Evolutionary conservation across 371 early-diverging fungal species (phyloP), one percentile per base, ranked within the genome.

Genomic region (Fennellomyces sp.): DNA sequence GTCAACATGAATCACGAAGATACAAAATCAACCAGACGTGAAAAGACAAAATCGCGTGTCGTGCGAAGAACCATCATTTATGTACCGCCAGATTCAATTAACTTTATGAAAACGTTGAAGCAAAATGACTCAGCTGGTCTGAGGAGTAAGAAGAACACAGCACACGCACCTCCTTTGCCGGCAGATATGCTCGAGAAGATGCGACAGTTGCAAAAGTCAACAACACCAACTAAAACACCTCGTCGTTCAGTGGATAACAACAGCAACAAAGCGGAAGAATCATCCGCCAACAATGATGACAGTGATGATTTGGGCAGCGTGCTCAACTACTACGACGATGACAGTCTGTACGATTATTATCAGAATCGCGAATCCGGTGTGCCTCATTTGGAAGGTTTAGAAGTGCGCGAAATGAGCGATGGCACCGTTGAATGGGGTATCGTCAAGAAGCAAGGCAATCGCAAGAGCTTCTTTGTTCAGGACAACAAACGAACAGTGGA

Each of bases 31-130:
- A 25, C 11, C 27, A 23, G 58, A 15, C 41, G 35, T 26, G 62
- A 65, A 31, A 28, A 66, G 29, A 61, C 67, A 42, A 27, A 61
- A 38, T 58, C 61, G 67, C 47, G 76, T 67, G 28, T 70, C 2
- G 65, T 81, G 10, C 70, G 81, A 21, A 69, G 71, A 6, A 81
- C 76, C 1, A 78, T 81, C 54, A 81, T 81, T 47, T 81, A 81
- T 45, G 77, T 79, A 1, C 72, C 72, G 21, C 80, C 81, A 1
- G 71, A 81, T 52, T 70, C 76, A 2, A 30, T 72, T 26, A 60
- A 68, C n/a, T 68, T 68, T 27, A 59, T 68, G 68, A 67, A 67
- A 36, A 63, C 48, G 3, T 41, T 64, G 2, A 23, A 59, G 33
- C 31, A 36, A 30, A 29, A 36, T 15, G 26, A 31, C 23, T 45